Conservation (phyloP, 305 asterid species). For the Rubia occidens region DNA sequence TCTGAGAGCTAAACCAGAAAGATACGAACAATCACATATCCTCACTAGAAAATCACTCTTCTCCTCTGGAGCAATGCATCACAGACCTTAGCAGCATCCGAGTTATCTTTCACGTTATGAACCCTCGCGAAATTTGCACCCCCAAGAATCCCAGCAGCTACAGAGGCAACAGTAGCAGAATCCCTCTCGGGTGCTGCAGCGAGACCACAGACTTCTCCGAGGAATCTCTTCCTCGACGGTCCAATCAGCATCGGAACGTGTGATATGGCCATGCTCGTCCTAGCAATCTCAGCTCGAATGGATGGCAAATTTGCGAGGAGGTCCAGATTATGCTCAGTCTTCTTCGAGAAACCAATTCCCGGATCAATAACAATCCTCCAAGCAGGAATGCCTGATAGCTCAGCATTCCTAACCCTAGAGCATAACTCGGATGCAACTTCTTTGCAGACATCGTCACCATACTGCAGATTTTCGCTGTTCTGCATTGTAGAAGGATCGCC, state of each 20-base stretch:
- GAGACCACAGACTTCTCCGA: slow-evolving; percentile 64
- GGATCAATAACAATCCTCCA: slow-evolving; percentile 89
- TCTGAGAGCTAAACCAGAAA: too few relatives aligned
- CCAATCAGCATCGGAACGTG: slow-evolving; percentile 74
- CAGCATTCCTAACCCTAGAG: slow-evolving; percentile 52
- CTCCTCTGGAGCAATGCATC: slow-evolving; percentile 65
- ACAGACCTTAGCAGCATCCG: slow-evolving; percentile 68
- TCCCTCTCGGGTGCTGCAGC: slow-evolving; percentile 49
- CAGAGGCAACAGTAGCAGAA: slow-evolving; percentile 66
- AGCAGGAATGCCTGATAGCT: slow-evolving; percentile 70
- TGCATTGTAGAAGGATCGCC: slow-evolving; percentile 89
- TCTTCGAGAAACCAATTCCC: slow-evolving; percentile 83
- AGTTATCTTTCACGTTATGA: slow-evolving; percentile 60
- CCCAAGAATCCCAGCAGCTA: slow-evolving; percentile 51
- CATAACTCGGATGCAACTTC: slow-evolving; percentile 64
- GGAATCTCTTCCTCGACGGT: slow-evolving; percentile 83
- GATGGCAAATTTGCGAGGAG: slow-evolving; percentile 43
- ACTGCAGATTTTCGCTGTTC: slow-evolving; percentile 46
- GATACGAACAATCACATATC: neutral
- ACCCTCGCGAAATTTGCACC: slow-evolving; percentile 89
- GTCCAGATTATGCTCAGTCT: slow-evolving; percentile 61
- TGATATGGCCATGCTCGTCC: slow-evolving; percentile 55
- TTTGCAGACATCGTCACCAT: slow-evolving; percentile 45
- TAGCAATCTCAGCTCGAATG: slow-evolving; percentile 47
- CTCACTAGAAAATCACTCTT: slow-evolving; percentile 3